Percentiles rank a stretch among this genome's conserved stretches.
Conservation (phyloP, 352 stramenopile genomes). For the Phytophthora uliginosa region DNA sequence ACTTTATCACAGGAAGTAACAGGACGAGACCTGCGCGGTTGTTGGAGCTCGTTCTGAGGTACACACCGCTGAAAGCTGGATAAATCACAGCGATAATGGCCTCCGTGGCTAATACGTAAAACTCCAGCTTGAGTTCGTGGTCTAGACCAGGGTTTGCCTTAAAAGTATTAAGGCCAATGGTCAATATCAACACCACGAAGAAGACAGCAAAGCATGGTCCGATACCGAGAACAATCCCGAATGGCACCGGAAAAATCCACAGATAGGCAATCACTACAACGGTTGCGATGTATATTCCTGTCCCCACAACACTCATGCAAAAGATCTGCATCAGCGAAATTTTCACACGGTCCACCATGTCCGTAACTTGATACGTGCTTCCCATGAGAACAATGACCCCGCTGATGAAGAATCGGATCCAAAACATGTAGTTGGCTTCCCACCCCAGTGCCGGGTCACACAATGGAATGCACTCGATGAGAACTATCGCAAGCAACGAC, state of each 20-base stretch:
- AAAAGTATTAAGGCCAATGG: constrained; percentile 21
- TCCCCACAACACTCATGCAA: constrained; percentile 4
- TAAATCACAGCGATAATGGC: constrained; percentile 27
- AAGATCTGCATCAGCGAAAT: constrained; percentile 17
- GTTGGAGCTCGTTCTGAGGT: neutral
- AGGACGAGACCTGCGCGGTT: constrained; percentile 16
- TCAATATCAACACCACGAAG: constrained; percentile 10
- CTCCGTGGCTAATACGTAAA: constrained; percentile 23
- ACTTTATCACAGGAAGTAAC: constrained; percentile 16
- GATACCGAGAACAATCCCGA: constrained; percentile 33
- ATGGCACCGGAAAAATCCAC: constrained; percentile 53
- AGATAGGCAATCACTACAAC: constrained; percentile 22
- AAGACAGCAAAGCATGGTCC: constrained; percentile 21
- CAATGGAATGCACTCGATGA: constrained; percentile 27
- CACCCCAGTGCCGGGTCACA: constrained; percentile 17
- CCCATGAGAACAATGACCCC: constrained; percentile 13
- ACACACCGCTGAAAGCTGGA: constrained; percentile 22
- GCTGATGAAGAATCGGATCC: constrained; percentile 27
- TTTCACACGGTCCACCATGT: constrained; percentile 18
- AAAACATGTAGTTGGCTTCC: constrained; percentile 37
- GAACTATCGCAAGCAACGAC: constrained; percentile 8
- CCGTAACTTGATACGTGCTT: constrained; percentile 16
- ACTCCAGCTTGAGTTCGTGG: constrained; percentile 17
- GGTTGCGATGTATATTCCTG: constrained; percentile 22
- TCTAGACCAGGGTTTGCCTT: constrained; percentile 2